phyloP scores from a whole-genome alignment of 73 alveolate species.

The Paramecium primaurelia region DNA sequence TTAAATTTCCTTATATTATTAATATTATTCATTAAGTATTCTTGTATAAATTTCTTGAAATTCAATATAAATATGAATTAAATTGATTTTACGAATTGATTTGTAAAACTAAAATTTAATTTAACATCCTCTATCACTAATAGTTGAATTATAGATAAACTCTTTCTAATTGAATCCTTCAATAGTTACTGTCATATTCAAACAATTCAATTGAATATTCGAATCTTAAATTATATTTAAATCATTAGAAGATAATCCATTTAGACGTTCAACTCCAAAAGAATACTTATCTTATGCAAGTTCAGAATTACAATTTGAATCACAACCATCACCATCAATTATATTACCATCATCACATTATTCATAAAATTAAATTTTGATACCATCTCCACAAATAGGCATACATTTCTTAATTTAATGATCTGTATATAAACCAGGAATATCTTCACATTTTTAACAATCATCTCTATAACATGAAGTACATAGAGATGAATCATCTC shows the following conservation, averaged over 20 bases:
- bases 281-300: background rate
- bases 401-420: background rate
- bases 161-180: background rate
- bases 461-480: background rate
- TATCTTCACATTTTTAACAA: background rate
- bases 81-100: background rate
- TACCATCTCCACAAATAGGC: background rate
- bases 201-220: background rate
- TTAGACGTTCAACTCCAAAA: background rate
- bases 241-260: background rate
- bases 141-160: background rate
- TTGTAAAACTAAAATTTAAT: background rate
- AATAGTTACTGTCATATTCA: background rate
- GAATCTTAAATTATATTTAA: background rate
- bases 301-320: background rate
- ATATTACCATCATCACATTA: conserved; percentile 3
- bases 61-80: background rate
- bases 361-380: background rate
- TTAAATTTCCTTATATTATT: background rate
- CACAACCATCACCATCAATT: conserved; percentile 11
- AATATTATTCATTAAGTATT: background rate
- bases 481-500: background rate
- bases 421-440: background rate
- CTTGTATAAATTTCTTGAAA: background rate
- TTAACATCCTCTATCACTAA: background rate